These are phyloP conservation scores for Starmerella floris DNA, from an alignment of 805 yeast species.

Conservation along the genomic window DNA sequence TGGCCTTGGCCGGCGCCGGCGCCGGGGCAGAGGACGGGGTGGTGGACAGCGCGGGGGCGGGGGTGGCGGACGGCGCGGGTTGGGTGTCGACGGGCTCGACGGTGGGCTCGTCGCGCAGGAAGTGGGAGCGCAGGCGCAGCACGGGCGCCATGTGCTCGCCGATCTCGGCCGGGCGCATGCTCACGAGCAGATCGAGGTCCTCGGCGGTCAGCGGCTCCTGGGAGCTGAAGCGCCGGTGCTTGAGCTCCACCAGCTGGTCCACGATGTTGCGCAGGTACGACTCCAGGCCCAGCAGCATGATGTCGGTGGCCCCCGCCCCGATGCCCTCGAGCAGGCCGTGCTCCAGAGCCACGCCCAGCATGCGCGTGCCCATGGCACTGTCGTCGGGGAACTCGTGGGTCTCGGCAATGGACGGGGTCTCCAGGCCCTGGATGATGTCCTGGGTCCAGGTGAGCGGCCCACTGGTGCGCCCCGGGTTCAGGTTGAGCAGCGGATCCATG, in stretches of 20 bases:
- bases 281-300: conserved; percentile 70
- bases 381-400: conserved; percentile 71
- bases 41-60: not conserved
- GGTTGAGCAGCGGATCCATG: conserved; percentile 13
- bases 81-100: conserved; percentile 3
- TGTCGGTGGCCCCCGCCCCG: conserved; percentile 64
- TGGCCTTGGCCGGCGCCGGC: not conserved
- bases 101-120: conserved; percentile 27
- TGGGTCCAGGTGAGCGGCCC: conserved; percentile 62
- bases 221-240: conserved; percentile 25
- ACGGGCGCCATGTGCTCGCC: conserved; percentile 29
- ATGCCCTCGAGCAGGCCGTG: conserved; percentile 75
- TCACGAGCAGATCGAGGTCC: conserved; percentile 27
- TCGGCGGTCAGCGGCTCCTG: conserved; percentile 25
- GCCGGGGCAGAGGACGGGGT: not conserved
- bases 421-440: conserved; percentile 75
- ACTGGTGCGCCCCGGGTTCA: conserved; percentile 23
- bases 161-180: conserved; percentile 26
- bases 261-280: conserved; percentile 53
- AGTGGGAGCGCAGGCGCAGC: conserved; percentile 25
- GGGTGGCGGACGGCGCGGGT: not conserved
- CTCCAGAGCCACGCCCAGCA: conserved; percentile 76
- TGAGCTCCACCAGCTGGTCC: conserved; percentile 43
- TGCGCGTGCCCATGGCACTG: conserved; percentile 49
- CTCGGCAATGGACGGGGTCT: conserved; percentile 67